Evolutionary conservation across 2,329 filamentous ascomycete species (phyloP).

Genomic region (Bipolaris bicolor): DNA sequence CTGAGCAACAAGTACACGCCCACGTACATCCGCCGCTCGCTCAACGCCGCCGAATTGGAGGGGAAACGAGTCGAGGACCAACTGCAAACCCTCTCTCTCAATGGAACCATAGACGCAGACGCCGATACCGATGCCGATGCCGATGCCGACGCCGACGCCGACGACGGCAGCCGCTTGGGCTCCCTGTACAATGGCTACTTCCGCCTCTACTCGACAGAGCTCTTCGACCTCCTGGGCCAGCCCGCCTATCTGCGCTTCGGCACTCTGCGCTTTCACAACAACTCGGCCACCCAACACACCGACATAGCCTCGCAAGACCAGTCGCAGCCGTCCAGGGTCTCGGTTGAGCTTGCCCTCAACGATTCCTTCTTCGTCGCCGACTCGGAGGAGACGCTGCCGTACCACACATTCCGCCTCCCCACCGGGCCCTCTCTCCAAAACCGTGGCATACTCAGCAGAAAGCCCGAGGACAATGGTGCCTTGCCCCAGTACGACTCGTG

Average conservation of each 20-base stretch:
- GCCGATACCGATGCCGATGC: conserved; percentile 8
- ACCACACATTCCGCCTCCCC: conserved; percentile 43
- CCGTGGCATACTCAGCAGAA: conserved; percentile 42
- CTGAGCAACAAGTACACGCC: conserved; percentile 41
- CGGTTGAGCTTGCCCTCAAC: conserved; percentile 43
- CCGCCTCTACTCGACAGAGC: conserved; percentile 44
- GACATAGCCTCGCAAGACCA: conserved; percentile 2
- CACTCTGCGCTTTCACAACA: conserved; percentile 43
- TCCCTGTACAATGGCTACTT: conserved; percentile 45
- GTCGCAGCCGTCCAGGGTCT: conserved; percentile 20
- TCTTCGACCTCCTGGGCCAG: conserved; percentile 45
- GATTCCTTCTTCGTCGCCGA: conserved; percentile 44
- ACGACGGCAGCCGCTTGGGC: conserved; percentile 23
- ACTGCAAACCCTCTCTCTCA: conserved; percentile 27
- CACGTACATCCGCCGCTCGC: conserved; percentile 41
- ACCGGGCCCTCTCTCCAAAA: conserved; percentile 41
- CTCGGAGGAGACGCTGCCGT: conserved; percentile 44
- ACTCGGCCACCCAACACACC: conserved; percentile 7
- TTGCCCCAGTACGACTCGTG: conserved; percentile 47
- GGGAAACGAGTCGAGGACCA: conserved; percentile 42
- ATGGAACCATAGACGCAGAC: not conserved
- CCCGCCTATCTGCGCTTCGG: conserved; percentile 45
- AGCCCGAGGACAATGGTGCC: conserved; percentile 35
- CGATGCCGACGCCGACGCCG: conserved; percentile 9
- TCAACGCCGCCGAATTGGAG: conserved; percentile 37